Percentiles rank a stretch among this genome's conserved stretches.
phyloP scores from a whole-genome alignment of 2,329 filamentous ascomycete species.

The Paracoccidioides lutzii region DNA sequence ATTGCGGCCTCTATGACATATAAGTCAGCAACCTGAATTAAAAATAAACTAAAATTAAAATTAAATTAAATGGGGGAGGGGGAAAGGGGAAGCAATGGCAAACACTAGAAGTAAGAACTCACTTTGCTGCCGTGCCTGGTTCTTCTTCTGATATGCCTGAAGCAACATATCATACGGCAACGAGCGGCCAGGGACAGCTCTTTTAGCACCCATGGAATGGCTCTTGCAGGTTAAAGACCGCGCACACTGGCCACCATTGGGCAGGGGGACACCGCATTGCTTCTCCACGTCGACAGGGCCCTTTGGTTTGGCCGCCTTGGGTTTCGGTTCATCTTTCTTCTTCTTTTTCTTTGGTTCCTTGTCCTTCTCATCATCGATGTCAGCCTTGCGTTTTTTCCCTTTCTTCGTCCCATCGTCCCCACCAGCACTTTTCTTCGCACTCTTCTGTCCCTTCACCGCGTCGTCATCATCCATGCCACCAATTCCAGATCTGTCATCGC shows the following conservation, averaged over 20 bases:
- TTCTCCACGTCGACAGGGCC: slow-evolving; percentile 88
- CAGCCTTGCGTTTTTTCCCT: slow-evolving; percentile 67
- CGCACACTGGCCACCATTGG: slow-evolving; percentile 77
- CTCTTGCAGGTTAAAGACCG: slow-evolving; percentile 86
- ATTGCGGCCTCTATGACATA: slow-evolving; percentile 64
- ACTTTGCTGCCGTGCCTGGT: slow-evolving; percentile 96
- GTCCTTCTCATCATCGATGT: slow-evolving; percentile 52
- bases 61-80: too few species aligned
- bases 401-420: slow-evolving; percentile 47
- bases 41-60: too few species aligned
- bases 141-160: slow-evolving; percentile 87
- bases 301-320: slow-evolving; percentile 73
- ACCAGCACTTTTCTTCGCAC: slow-evolving; percentile 48
- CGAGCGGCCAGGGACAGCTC: slow-evolving; percentile 73
- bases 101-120: slow-evolving; percentile 27
- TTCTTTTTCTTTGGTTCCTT: slow-evolving; percentile 82
- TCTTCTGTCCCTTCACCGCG: slow-evolving; percentile 48
- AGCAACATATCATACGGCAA: slow-evolving; percentile 88
- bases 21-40: neutral
- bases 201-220: slow-evolving; percentile 88
- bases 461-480: slow-evolving; percentile 13
- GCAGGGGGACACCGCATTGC: slow-evolving; percentile 77
- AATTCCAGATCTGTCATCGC: slow-evolving; percentile 21
- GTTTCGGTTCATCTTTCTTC: slow-evolving; percentile 84
- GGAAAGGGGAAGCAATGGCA: neutral